Percentiles rank a stretch among this genome's conserved stretches.
These are phyloP conservation scores for Sclerotinia borealis DNA, from an alignment of 2,329 filamentous ascomycete species.

Conservation along the genomic window DNA sequence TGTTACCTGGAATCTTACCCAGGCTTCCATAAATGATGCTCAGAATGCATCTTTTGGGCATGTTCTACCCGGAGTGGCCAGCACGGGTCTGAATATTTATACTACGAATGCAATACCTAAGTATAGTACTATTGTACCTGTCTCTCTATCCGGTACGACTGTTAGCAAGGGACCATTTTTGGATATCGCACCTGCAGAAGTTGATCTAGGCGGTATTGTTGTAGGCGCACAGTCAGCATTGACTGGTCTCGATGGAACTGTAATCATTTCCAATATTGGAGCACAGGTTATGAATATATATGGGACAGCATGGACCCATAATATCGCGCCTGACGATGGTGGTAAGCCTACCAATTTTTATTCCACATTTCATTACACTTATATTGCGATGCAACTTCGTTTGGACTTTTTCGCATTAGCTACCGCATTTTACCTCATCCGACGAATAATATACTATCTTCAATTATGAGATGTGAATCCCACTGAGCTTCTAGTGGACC, in stretches of 20 bases:
- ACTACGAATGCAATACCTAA: slow-evolving; percentile 35
- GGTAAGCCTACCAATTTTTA: neutral
- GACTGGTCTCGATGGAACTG: slow-evolving; percentile 38
- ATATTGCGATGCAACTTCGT: neutral
- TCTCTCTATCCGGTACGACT: slow-evolving; percentile 33
- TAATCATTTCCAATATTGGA: slow-evolving; percentile 29
- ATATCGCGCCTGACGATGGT: neutral
- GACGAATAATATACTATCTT: neutral
- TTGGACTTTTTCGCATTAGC: neutral
- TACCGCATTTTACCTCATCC: neutral
- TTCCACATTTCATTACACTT: no score
- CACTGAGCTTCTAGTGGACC: no score
- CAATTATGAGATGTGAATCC: neutral
- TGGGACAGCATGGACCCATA: slow-evolving; percentile 1
- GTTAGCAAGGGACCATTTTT: slow-evolving; percentile 33
- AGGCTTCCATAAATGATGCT: slow-evolving; percentile 23
- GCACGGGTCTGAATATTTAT: slow-evolving; percentile 36
- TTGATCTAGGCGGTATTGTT: slow-evolving; percentile 46
- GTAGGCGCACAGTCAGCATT: slow-evolving; percentile 33
- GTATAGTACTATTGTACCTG: slow-evolving; percentile 33
- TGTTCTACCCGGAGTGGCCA: neutral
- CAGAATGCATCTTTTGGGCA: slow-evolving; percentile 25
- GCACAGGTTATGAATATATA: neutral
- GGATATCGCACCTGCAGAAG: slow-evolving; percentile 28
- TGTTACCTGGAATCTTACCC: slow-evolving; percentile 40